These are phyloP conservation scores for Capsella bursapastoris DNA, from an alignment of 345 rosid genomes.

Conservation along the genomic window DNA sequence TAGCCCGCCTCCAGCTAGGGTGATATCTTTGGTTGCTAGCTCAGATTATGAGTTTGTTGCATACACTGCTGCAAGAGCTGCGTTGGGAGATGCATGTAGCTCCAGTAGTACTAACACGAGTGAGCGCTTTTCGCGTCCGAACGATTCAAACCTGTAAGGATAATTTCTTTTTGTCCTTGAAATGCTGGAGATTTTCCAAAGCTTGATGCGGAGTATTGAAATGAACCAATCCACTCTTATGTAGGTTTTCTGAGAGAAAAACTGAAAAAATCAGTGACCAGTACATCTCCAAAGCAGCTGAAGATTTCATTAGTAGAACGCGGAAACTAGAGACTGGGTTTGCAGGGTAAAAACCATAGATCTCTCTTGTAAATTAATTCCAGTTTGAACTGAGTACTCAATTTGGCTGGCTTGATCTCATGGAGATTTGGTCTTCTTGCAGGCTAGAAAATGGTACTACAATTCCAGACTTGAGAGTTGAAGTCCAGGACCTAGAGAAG, in stretches of 20 bases:
- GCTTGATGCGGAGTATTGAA: not conserved
- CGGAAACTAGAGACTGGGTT: slow-evolving; percentile 64
- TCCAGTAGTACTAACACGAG: slow-evolving; percentile 43
- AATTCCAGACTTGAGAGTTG: slow-evolving; percentile 71
- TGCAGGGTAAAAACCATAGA: slow-evolving; percentile 53
- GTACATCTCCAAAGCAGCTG: slow-evolving; percentile 65
- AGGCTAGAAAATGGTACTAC: slow-evolving; percentile 77
- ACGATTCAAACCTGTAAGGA: slow-evolving; percentile 62
- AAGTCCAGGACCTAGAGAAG: slow-evolving; percentile 82
- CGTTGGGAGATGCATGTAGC: slow-evolving; percentile 78
- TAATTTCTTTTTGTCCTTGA: not conserved
- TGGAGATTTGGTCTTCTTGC: slow-evolving; percentile 39
- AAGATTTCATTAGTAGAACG: slow-evolving; percentile 59
- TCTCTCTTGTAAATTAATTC: not conserved
- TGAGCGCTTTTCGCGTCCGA: slow-evolving; percentile 40
- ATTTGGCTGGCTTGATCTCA: slow-evolving; percentile 18
- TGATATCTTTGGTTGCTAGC: slow-evolving; percentile 53
- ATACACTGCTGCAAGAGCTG: slow-evolving; percentile 58
- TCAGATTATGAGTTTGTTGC: slow-evolving; percentile 59
- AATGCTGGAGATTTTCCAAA: not conserved
- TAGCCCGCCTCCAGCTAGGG: slow-evolving; percentile 57
- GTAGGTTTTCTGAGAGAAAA: slow-evolving; percentile 56
- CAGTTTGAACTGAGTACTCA: not conserved
- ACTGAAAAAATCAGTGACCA: slow-evolving; percentile 55
- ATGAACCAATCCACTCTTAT: not conserved